A percentile compares a stretch with the other conserved stretches of the same genome.
Evolutionary conservation across 2,329 filamentous ascomycete genomes (phyloP).

Genomic region (Akanthomyces muscarius): DNA sequence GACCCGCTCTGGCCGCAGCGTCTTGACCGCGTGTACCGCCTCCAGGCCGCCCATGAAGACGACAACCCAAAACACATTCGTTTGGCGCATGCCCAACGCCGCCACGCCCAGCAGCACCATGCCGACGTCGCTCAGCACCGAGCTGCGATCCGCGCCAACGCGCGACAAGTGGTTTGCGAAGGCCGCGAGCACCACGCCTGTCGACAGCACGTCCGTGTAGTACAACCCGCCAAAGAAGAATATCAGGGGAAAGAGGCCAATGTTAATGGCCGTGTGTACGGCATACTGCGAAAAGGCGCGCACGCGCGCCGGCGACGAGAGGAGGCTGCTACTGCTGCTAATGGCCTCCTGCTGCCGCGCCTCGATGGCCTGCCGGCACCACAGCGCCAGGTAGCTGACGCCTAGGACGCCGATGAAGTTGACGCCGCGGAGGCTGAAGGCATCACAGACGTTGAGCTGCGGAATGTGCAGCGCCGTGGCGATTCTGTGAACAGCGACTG

Average conservation of each 20-base stretch:
- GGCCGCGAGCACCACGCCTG: slow-evolving; percentile 66
- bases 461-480: neutral
- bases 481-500: slow-evolving; percentile 22
- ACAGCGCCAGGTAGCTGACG: slow-evolving; percentile 43
- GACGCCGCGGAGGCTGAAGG: slow-evolving; percentile 41
- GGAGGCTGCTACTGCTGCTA: slow-evolving; percentile 6
- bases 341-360: slow-evolving; percentile 30
- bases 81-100: slow-evolving; percentile 79
- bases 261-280: slow-evolving; percentile 67
- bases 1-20: slow-evolving; percentile 32
- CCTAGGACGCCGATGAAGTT: slow-evolving; percentile 41
- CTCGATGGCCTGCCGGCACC: slow-evolving; percentile 52
- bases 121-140: slow-evolving; percentile 37
- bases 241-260: slow-evolving; percentile 79
- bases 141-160: slow-evolving; percentile 30
- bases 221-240: slow-evolving; percentile 97
- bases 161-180: slow-evolving; percentile 57
- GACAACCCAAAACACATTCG: slow-evolving; percentile 94
- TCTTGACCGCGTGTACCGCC: slow-evolving; percentile 48
- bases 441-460: slow-evolving; percentile 24
- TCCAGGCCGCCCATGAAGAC: slow-evolving; percentile 67
- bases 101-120: slow-evolving; percentile 56
- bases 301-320: slow-evolving; percentile 15
- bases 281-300: slow-evolving; percentile 36
- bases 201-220: slow-evolving; percentile 88